Base-by-base conservation (phyloP, 306 rosid species). In the Lithocarpus polystachyus region DNA sequence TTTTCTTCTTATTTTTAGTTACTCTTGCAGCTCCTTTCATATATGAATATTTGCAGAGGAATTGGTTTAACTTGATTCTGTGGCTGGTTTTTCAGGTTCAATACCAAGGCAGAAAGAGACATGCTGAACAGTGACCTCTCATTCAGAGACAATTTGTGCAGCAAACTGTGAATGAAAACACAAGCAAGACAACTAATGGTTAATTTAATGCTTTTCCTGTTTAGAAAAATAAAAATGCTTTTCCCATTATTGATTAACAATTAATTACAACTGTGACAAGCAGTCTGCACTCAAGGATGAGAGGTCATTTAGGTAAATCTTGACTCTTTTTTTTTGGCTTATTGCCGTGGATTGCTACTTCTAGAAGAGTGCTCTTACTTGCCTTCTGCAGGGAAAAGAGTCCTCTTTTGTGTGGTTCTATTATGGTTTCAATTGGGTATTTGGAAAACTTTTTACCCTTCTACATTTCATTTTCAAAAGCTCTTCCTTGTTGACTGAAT, bases 41-140 rank as follows among this genome's bases (percentile, higher is more conserved):
- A 28, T 33, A 31, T 26, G 11, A 20, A 9, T 22, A 37, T 28
- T 15, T 67, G 8, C 26, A 3, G 20, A 54, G 53, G 53, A 55
- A 75, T 75, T 77, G 29, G 82, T 71, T 80, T 70, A 70, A 68
- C 23, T 53, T 68, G 80, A 33, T 75, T 83, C 70, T 61, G 24
- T 3, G 18, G 29, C 53, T 71, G 43, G 73, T 55, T 73, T 79
- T 78, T 55, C 79, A 94, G 97, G 90, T 92, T 72, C 89, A 91
- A 31, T 90, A 94, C 62, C 92, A 92, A 72, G 89, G 91, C 87
- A 81, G 97, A 81, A 85, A 94, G 88, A 86, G 61, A 74, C 82
- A 86, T 61, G 96, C 96, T 7, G 97, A 92, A 74, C 95, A 91
- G 61, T 83, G 94, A 19, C 97, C 96, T 40, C 89, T 91, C 11